Evolutionary conservation across 495 filamentous ascomycete species (phyloP), one percentile per base, ranked within the genome.

Genomic region (Pyronema domesticum): DNA sequence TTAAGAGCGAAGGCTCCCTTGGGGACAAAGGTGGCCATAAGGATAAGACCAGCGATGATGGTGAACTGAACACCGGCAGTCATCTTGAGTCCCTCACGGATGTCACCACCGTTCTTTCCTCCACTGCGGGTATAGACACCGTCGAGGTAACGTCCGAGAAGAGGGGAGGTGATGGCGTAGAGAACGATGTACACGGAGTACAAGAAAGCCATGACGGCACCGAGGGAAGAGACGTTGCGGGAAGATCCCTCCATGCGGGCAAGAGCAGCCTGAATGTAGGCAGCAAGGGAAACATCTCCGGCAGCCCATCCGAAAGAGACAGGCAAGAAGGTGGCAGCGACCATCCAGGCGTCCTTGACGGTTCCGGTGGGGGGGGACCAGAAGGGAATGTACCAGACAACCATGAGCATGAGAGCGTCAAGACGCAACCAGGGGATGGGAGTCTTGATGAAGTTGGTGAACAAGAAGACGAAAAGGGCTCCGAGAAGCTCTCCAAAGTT

Each of bases 261-360:
- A 7, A 74, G 63, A 17, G 64, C 61, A 8, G 70, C 69, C 59
- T 74, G 71, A 49, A 71, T 71, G 48, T 73, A 72, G 0, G 71
- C 70, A 0, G 68, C 68, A 1, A 73, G 60, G 3, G 68, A 70
- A 7, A 73, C 70, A 54, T 74, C 70, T 2, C 70, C 71, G 8
- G 70, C 70, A 2, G 70, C 71, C 71, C 71, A 72, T 7, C 70
- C 71, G 40, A 72, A 72, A 8, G 70, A 70, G 30, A 73, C 68
- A 4, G 70, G 71, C 37, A 69, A 54, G 51, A 72, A 72, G 0
- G 65, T 68, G 3, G 65, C 70, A 3, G 71, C 71, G 7, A 68
- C 67, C 11, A 67, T 55, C 70, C 69, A 72, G 7, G 70, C 71
- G 53, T 68, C 62, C 1, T 54, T 51, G 53, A 68, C 67, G 3